These are phyloP conservation scores for Xanthoconium separans DNA, from an alignment of 1,284 basidiomycete species.

Conservation along the genomic window DNA sequence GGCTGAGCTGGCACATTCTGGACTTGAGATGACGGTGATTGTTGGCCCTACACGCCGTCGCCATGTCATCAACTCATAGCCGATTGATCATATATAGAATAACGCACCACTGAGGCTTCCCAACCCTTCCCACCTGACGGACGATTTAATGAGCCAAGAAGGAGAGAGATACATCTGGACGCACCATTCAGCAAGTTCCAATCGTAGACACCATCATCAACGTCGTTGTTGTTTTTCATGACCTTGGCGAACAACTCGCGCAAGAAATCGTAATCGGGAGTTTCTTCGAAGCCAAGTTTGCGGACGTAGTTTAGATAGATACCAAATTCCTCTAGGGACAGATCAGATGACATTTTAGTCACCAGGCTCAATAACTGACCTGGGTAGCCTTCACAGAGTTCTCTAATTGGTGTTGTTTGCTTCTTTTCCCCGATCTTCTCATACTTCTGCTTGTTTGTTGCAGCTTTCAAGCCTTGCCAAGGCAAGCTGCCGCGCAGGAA, in stretches of 20 bases:
- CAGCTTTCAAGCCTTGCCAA: slow-evolving; percentile 94
- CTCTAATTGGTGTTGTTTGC: slow-evolving; percentile 90
- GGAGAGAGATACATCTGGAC: slow-evolving; percentile 36
- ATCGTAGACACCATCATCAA: slow-evolving; percentile 92
- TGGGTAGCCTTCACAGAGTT: slow-evolving; percentile 95
- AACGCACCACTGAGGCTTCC: slow-evolving; percentile 79
- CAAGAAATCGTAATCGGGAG: slow-evolving; percentile 96
- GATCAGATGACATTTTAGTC: slow-evolving; percentile 88
- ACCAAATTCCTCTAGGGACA: slow-evolving; percentile 81
- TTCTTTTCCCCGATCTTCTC: slow-evolving; percentile 99
- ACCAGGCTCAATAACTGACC: slow-evolving; percentile 55
- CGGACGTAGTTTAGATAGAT: slow-evolving; percentile 98
- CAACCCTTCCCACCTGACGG: slow-evolving; percentile 84
- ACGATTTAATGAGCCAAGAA: slow-evolving; percentile 8
- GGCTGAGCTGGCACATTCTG: slow-evolving; percentile 51
- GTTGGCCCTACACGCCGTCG: slow-evolving; percentile 46
- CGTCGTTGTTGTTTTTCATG: slow-evolving; percentile 84
- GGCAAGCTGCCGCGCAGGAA: slow-evolving; percentile 91
- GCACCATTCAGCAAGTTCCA: slow-evolving; percentile 94
- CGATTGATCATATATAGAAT: slow-evolving; percentile 2
- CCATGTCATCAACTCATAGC: slow-evolving; percentile 15
- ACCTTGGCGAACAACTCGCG: slow-evolving; percentile 94
- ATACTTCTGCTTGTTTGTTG: slow-evolving; percentile 99
- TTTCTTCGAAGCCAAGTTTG: slow-evolving; percentile 94
- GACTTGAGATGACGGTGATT: slow-evolving; percentile 58